Conservation (phyloP, 495 filamentous ascomycete genomes). For the Hypoxylon fragiforme region DNA sequence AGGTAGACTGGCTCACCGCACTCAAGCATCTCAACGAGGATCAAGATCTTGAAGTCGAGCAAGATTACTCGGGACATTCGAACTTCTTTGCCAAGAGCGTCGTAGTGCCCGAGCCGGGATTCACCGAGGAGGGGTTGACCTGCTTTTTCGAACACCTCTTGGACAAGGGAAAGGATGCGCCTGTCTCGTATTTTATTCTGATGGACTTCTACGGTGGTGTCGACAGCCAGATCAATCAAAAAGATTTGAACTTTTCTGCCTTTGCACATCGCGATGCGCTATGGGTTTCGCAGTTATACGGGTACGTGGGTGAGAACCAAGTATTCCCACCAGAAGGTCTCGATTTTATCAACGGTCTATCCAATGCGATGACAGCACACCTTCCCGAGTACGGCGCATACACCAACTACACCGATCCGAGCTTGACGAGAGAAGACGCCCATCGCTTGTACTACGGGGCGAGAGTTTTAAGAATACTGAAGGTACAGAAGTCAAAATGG, state of each 20-base stretch:
- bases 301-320: slow-evolving; percentile 33
- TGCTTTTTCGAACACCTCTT: slow-evolving; percentile 45
- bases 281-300: slow-evolving; percentile 55
- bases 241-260: slow-evolving; percentile 37
- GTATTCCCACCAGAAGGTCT: slow-evolving; percentile 44
- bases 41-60: slow-evolving; percentile 35
- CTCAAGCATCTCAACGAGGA: slow-evolving; percentile 34
- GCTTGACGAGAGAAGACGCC: slow-evolving; percentile 45
- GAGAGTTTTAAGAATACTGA: slow-evolving; percentile 41
- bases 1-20: slow-evolving; percentile 34
- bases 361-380: slow-evolving; percentile 40
- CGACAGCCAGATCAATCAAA: slow-evolving; percentile 45
- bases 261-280: slow-evolving; percentile 53
- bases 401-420: slow-evolving; percentile 65
- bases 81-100: slow-evolving; percentile 56
- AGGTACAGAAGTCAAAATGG: slow-evolving; percentile 46
- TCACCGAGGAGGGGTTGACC: slow-evolving; percentile 28
- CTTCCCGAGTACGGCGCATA: slow-evolving; percentile 49
- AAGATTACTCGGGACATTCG: slow-evolving; percentile 38
- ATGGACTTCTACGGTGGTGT: slow-evolving; percentile 53
- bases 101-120: slow-evolving; percentile 31
- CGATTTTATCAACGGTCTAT: slow-evolving; percentile 48
- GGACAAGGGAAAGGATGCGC: slow-evolving; percentile 1
- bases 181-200: slow-evolving; percentile 45
- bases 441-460: slow-evolving; percentile 54